Base-by-base conservation (phyloP, 345 rosid species). In the Citrus inodora region DNA sequence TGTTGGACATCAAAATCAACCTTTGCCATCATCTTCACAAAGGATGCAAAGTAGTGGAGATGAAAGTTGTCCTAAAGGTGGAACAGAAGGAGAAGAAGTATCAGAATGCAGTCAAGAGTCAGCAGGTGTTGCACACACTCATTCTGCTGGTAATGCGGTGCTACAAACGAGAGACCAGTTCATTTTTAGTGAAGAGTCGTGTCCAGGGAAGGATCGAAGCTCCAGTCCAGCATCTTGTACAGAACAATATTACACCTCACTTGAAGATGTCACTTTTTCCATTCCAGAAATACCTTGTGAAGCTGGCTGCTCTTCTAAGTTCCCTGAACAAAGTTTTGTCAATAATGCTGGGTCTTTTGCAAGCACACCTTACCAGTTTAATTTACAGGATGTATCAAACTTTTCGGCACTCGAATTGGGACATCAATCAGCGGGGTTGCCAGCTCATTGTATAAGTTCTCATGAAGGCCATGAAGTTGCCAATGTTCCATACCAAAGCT, bases 31-130 rank as follows among this genome's bases (percentile, higher is more conserved):
- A 65, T 88, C 97, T 80, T 90, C 94, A 67, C 88, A 88, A 65
- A 87, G 84, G 89, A 78, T 90, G 81, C 94, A 89, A 72, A 84
- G 80, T 78, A 88, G 87, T 86, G 92, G 89, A 84, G 98, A 92
- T 82, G 95, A 92, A 65, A 87, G 87, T 82, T 82, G 81, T 79
- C 73, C 76, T 24, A 90, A 83, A 83, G 80, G 86, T 80, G 91
- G 83, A 74, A 63, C 80, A 32, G 98, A 89, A 79, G 85, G 84
- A 72, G 98, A 92, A 78, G 92, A 92, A 67, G 88, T 86, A 82
- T 96, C 99, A 80, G 99, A 92, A 86, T 92, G 98, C 86, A 92
- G 97, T 86, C 99, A 90, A 82, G 94, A 89, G 64, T 90, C 98
- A 13, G 78, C 81, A 33, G 80, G 79, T 71, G 86, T 84, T 70